A percentile compares a stretch with the other conserved stretches of the same genome.
Evolutionary conservation across 1,139 yeast genomes (phyloP).

Genomic region (Yamadazyma siamensis): DNA sequence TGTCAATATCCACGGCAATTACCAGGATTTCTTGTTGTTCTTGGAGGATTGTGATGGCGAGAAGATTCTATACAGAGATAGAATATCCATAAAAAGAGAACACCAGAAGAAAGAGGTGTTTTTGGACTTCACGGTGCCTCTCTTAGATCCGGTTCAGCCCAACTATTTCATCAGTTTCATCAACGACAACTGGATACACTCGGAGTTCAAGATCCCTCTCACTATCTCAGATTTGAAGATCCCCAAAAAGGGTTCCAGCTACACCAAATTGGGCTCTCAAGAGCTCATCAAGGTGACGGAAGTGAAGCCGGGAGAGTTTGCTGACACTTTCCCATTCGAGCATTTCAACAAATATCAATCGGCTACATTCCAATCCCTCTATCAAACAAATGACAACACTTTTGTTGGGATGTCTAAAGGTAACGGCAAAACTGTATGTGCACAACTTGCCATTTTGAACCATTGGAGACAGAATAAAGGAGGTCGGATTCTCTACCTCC

Average conservation of each 20-base stretch:
- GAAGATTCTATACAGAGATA: conserved; percentile 56
- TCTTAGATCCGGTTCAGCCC: conserved; percentile 65
- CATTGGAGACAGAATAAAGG: conserved; percentile 64
- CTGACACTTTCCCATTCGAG: conserved; percentile 40
- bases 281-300: conserved; percentile 48
- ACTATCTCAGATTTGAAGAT: conserved; percentile 50
- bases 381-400: conserved; percentile 53
- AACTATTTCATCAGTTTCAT: conserved; percentile 68
- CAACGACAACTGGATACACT: conserved; percentile 85
- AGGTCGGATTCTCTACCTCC: conserved; percentile 63
- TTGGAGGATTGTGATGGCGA: conserved; percentile 90
- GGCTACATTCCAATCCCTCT: conserved; percentile 61
- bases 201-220: conserved; percentile 63
- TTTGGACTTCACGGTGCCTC: conserved; percentile 64
- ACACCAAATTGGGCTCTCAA: conserved; percentile 48
- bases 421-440: conserved; percentile 69
- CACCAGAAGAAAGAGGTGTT: conserved; percentile 52
- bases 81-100: conserved; percentile 48
- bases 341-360: conserved; percentile 72
- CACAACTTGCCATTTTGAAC: conserved; percentile 67
- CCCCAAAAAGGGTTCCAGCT: conserved; percentile 70
- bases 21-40: conserved; percentile 63
- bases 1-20: conserved; percentile 52
- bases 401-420: conserved; percentile 76
- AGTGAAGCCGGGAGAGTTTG: conserved; percentile 46